A percentile compares a stretch with the other conserved stretches of the same genome.
These are phyloP conservation scores for Acer campestre DNA, from an alignment of 345 rosid genomes.

Conservation along the genomic window DNA sequence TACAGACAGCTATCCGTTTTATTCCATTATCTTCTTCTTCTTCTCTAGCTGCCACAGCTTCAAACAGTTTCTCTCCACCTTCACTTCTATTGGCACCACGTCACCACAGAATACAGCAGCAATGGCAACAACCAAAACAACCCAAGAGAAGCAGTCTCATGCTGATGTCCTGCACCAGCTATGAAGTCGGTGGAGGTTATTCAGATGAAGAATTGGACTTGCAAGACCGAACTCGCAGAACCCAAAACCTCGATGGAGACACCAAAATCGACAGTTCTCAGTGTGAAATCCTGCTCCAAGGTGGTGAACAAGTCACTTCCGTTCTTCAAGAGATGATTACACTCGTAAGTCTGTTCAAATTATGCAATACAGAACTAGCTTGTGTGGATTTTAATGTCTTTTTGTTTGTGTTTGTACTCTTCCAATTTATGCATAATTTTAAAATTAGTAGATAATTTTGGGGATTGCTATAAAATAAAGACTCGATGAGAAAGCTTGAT, in stretches of 20 bases:
- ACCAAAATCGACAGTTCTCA: constrained; percentile 52
- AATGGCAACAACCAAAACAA: constrained; percentile 26
- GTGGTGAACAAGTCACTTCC: constrained; percentile 94
- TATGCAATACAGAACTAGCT: too few species aligned
- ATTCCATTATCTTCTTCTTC: constrained; percentile 3
- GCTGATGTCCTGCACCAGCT: constrained; percentile 40
- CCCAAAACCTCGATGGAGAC: constrained; percentile 28
- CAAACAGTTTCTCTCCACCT: not conserved
- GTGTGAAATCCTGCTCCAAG: constrained; percentile 79
- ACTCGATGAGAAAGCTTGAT: not conserved
- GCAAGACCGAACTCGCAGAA: constrained; percentile 23
- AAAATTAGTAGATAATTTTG: not conserved
- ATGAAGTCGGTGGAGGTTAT: constrained; percentile 76
- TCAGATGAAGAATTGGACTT: constrained; percentile 49
- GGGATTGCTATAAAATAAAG: too few species aligned
- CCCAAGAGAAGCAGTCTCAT: constrained; percentile 27
- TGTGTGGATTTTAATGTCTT: not conserved
- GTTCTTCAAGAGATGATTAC: constrained; percentile 88
- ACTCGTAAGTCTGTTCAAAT: constrained; percentile 44
- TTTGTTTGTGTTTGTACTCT: not conserved
- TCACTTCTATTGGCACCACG: constrained; percentile 16
- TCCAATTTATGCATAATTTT: not conserved
- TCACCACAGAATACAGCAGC: constrained; percentile 1
- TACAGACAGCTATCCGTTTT: constrained; percentile 23
- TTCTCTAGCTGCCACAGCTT: constrained; percentile 1